Conservation (phyloP, 2,329 filamentous ascomycete species). For the Claviceps sp. region DNA sequence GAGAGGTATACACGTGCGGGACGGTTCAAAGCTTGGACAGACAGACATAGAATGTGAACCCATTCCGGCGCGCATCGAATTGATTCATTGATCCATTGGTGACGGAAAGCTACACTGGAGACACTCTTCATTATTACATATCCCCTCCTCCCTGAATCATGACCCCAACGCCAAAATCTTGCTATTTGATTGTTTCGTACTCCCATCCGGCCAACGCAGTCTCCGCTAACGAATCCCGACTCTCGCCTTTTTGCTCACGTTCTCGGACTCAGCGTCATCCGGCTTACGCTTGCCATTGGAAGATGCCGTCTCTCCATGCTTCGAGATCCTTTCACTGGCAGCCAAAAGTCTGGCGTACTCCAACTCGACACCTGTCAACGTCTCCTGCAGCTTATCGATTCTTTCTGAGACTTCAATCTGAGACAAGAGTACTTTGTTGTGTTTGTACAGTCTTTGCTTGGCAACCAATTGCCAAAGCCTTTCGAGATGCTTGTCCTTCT, state of each 20-base stretch:
- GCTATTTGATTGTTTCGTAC: background rate
- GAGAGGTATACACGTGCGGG: no score
- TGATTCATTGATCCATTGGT: background rate
- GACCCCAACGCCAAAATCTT: background rate
- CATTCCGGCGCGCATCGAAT: background rate
- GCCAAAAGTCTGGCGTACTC: slow-evolving; percentile 58
- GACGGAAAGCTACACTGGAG: background rate
- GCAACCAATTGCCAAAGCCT: slow-evolving; percentile 60
- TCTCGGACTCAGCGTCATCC: slow-evolving; percentile 14
- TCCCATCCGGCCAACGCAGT: background rate
- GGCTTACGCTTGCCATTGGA: slow-evolving; percentile 34
- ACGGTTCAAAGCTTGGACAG: no score
- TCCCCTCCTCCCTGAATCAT: background rate
- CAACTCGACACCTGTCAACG: slow-evolving; percentile 52
- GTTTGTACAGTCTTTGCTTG: slow-evolving; percentile 65
- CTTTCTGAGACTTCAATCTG: slow-evolving; percentile 57
- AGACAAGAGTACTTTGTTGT: slow-evolving; percentile 57
- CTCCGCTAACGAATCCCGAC: slow-evolving; percentile 19
- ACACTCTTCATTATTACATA: background rate
- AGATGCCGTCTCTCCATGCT: slow-evolving; percentile 11
- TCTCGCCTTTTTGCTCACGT: slow-evolving; percentile 32
- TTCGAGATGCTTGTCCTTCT: slow-evolving; percentile 47
- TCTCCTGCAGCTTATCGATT: slow-evolving; percentile 58
- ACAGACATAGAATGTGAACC: background rate
- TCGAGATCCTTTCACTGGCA: slow-evolving; percentile 26